These are phyloP conservation scores for Flaveria brownii DNA, from an alignment of 129 eudicot species.

Conservation along the genomic window DNA sequence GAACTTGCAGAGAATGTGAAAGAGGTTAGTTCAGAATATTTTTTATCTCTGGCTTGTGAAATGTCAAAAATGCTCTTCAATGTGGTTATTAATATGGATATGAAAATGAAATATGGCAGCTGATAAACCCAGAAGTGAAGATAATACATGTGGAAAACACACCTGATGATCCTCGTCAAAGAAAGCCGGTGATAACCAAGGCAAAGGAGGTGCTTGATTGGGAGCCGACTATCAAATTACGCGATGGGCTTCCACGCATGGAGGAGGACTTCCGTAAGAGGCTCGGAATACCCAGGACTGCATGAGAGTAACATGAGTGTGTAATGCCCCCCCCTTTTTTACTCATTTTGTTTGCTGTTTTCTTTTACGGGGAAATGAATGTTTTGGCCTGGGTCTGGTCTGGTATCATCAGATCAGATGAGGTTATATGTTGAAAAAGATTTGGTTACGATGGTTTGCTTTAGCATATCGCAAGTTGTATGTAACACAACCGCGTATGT, in stretches of 20 bases:
- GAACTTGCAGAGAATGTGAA: slow-evolving; percentile 88
- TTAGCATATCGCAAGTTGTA: background rate
- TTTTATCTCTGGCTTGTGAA: background rate
- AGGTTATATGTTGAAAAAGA: background rate
- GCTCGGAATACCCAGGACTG: slow-evolving; percentile 54
- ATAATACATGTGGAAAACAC: slow-evolving; percentile 81
- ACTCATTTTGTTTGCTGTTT: slow-evolving; percentile 2
- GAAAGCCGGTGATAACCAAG: slow-evolving; percentile 82
- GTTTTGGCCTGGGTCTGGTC: background rate
- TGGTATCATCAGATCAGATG: background rate
- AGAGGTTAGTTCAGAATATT: slow-evolving; percentile 51
- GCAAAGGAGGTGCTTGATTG: slow-evolving; percentile 79
- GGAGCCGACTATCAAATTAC: slow-evolving; percentile 75
- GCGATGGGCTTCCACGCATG: slow-evolving; percentile 85
- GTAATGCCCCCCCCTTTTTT: background rate
- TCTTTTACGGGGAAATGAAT: background rate
- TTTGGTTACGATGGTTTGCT: background rate
- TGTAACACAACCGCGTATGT: background rate
- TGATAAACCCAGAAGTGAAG: slow-evolving; percentile 76
- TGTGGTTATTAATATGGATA: background rate
- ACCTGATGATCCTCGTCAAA: slow-evolving; percentile 89
- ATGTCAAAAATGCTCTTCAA: background rate
- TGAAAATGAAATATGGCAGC: slow-evolving; percentile 34
- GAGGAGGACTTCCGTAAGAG: slow-evolving; percentile 85
- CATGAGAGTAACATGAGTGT: slow-evolving; percentile 19